Percentiles rank a stretch among this genome's conserved stretches.
Evolutionary conservation across 2,329 filamentous ascomycete genomes (phyloP).

Genomic region (Talaromyces rugulosus): DNA sequence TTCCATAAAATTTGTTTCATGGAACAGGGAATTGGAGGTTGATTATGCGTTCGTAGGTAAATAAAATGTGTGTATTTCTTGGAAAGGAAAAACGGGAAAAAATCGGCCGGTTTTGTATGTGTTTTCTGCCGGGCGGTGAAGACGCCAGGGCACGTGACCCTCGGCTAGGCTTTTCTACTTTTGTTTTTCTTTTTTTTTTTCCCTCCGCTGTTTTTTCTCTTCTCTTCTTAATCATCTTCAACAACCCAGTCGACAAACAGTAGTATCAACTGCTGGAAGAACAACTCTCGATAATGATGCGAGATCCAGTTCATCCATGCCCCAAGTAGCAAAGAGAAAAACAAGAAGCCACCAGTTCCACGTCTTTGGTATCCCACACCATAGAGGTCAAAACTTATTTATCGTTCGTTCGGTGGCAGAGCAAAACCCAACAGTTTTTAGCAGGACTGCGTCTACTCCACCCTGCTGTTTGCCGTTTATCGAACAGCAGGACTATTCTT

Average conservation of each 20-base stretch:
- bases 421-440: slow-evolving; percentile 46
- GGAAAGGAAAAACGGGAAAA: slow-evolving; percentile 15
- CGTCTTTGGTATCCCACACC: slow-evolving; percentile 33
- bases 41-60: slow-evolving; percentile 45
- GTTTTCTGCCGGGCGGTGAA: not conserved
- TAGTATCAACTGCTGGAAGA: not conserved
- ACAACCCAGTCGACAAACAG: not conserved
- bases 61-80: slow-evolving; percentile 28
- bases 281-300: slow-evolving; percentile 8
- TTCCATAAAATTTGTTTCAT: not conserved
- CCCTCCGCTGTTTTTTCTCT: not conserved
- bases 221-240: not conserved
- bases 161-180: not conserved
- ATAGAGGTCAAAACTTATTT: slow-evolving; percentile 33
- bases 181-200: not conserved
- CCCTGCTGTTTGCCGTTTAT: slow-evolving; percentile 39
- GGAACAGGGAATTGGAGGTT: slow-evolving; percentile 39
- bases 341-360: slow-evolving; percentile 32
- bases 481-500: slow-evolving; percentile 43
- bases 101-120: not conserved
- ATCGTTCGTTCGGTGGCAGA: slow-evolving; percentile 44
- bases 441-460: slow-evolving; percentile 49
- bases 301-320: not conserved
- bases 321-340: slow-evolving; percentile 1
- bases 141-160: not conserved